Percentiles rank a stretch among this genome's conserved stretches.
phyloP scores from a whole-genome alignment of 352 stramenopile species.

The Phytophthora ohioensis region DNA sequence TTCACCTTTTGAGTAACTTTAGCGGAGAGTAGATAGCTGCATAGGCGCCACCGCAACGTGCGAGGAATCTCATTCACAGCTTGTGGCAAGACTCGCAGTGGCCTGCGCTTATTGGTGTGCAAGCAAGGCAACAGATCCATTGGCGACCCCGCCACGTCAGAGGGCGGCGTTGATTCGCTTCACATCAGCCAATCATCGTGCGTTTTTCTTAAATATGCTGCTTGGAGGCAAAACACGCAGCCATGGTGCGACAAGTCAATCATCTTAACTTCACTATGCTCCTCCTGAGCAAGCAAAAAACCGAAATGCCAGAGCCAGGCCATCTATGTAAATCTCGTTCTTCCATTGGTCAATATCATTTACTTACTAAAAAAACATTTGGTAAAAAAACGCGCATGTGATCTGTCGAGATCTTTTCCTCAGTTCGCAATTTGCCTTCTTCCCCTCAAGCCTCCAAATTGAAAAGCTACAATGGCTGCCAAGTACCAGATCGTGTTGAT shows the following conservation, averaged over 20 bases:
- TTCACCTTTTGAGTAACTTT: no score
- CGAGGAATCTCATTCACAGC: no score
- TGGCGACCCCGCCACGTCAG: slow-evolving; percentile 30
- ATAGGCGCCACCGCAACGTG: no score
- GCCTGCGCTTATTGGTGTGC: background rate
- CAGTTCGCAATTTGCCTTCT: slow-evolving; percentile 47
- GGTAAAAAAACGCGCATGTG: slow-evolving; percentile 30
- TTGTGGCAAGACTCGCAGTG: no score
- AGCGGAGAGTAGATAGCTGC: no score
- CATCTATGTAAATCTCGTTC: background rate
- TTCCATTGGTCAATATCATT: slow-evolving; percentile 4
- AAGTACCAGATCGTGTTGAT: slow-evolving; percentile 93
- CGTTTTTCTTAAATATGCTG: slow-evolving; percentile 34
- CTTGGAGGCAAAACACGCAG: slow-evolving; percentile 12
- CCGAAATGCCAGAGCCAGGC: background rate
- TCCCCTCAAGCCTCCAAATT: slow-evolving; percentile 14
- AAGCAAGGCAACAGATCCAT: slow-evolving; percentile 21
- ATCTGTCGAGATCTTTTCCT: slow-evolving; percentile 20
- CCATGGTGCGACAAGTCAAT: slow-evolving; percentile 20
- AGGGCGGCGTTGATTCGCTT: slow-evolving; percentile 30
- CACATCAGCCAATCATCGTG: slow-evolving; percentile 10
- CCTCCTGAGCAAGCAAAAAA: slow-evolving; percentile 24
- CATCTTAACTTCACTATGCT: slow-evolving; percentile 20
- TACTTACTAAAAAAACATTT: slow-evolving; percentile 11
- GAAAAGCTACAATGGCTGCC: slow-evolving; percentile 41